Conservation (phyloP, 495 filamentous ascomycete genomes). For the Thermochaetoides thermophila region DNA sequence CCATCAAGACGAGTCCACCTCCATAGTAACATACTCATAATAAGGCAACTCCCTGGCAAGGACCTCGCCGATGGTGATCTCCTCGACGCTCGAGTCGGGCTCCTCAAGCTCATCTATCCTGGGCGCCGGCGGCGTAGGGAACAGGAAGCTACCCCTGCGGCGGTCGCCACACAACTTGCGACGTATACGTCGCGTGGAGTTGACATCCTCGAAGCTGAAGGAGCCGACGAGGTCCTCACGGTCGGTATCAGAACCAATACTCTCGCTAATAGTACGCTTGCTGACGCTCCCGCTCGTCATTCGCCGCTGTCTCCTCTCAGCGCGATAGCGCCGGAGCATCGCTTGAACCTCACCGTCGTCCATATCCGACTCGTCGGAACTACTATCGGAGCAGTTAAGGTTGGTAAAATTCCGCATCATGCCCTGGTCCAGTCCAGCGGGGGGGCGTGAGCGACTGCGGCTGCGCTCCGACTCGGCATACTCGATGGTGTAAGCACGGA, state of each 20-base stretch:
- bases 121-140: conserved; percentile 31
- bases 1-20: conserved; percentile 30
- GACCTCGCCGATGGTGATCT: conserved; percentile 27
- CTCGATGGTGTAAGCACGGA: conserved; percentile 30
- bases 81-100: conserved; percentile 33
- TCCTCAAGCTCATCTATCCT: conserved; percentile 39
- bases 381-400: conserved; percentile 27
- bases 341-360: conserved; percentile 25
- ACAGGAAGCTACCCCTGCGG: conserved; percentile 33
- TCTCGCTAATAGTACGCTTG: conserved; percentile 38
- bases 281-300: conserved; percentile 39
- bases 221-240: conserved; percentile 33
- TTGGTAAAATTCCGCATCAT: conserved; percentile 26
- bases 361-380: conserved; percentile 26
- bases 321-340: conserved; percentile 19
- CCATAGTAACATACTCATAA: conserved; percentile 30
- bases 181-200: conserved; percentile 30
- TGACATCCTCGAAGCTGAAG: conserved; percentile 20
- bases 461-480: conserved; percentile 31
- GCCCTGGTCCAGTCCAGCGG: conserved; percentile 22
- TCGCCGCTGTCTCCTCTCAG: conserved; percentile 26
- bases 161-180: conserved; percentile 33
- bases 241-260: conserved; percentile 38
- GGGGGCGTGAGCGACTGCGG: conserved; percentile 22
- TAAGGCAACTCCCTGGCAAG: conserved; percentile 34